Percentiles rank a stretch among this genome's conserved stretches.
Conservation (phyloP, 2,329 filamentous ascomycete species). For the Epichloe scottii region DNA sequence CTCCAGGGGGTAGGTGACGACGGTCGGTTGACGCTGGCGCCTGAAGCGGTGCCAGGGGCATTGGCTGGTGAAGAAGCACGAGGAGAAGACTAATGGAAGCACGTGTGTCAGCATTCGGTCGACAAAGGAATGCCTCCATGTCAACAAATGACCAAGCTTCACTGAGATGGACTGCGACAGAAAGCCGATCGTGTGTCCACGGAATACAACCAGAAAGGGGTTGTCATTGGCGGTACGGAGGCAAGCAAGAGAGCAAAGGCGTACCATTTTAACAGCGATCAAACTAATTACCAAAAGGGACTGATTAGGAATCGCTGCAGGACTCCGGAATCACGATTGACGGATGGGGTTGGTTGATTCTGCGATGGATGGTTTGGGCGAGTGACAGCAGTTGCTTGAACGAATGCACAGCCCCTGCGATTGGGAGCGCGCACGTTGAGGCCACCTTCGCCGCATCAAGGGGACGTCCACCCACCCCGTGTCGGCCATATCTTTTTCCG, state of each 20-base stretch:
- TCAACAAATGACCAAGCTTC: neutral
- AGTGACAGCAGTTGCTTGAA: conserved; percentile 11
- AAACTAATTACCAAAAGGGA: conserved; percentile 8
- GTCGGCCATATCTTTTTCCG: conserved; percentile 24
- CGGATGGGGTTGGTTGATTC: conserved; percentile 7
- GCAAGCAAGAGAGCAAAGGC: conserved; percentile 2
- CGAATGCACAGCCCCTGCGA: conserved; percentile 13
- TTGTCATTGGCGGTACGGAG: neutral
- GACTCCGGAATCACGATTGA: conserved; percentile 16
- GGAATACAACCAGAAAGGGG: neutral
- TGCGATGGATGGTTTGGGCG: conserved; percentile 5
- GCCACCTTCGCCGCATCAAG: conserved; percentile 32
- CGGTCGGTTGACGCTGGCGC: conserved; percentile 61
- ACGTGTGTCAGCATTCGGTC: neutral
- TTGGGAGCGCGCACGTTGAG: conserved; percentile 21
- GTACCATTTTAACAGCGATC: conserved; percentile 20
- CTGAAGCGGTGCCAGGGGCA: conserved; percentile 46
- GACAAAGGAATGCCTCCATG: too few species aligned
- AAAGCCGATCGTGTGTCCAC: neutral
- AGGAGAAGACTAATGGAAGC: conserved; percentile 37
- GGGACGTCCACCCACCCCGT: conserved; percentile 6
- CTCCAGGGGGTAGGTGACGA: conserved; percentile 85
- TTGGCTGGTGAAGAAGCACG: conserved; percentile 47
- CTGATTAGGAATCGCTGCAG: conserved; percentile 22
- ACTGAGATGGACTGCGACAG: neutral